These are phyloP conservation scores for Hypoxylon subgilvum DNA, from an alignment of 495 filamentous ascomycete genomes.

Conservation along the genomic window DNA sequence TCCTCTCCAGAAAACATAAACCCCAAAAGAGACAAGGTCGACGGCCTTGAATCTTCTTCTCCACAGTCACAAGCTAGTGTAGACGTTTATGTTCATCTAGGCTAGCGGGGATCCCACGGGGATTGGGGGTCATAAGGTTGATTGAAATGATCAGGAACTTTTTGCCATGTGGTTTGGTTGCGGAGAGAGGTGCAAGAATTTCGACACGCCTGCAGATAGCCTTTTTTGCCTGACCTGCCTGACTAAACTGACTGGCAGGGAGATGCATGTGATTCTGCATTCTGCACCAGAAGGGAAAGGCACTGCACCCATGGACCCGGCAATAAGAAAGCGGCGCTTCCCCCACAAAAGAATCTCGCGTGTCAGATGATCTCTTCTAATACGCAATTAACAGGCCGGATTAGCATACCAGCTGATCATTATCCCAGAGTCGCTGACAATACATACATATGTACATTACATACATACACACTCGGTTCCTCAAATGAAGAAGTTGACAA, in stretches of 20 bases:
- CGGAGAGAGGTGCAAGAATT: not conserved
- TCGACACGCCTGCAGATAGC: not conserved
- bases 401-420: constrained; percentile 27
- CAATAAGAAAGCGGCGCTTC: constrained; percentile 24
- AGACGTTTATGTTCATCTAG: constrained; percentile 19
- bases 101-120: constrained; percentile 28
- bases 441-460: not conserved
- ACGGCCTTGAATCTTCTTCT: constrained; percentile 30
- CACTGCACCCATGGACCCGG: constrained; percentile 23
- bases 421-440: constrained; percentile 1
- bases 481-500: no score
- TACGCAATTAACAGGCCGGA: constrained; percentile 7
- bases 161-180: not conserved
- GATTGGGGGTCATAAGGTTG: constrained; percentile 17
- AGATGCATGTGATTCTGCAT: constrained; percentile 31
- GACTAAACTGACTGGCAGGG: no score
- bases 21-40: constrained; percentile 16
- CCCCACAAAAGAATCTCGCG: constrained; percentile 32
- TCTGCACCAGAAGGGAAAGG: constrained; percentile 8
- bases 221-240: not conserved
- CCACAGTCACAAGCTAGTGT: constrained; percentile 40
- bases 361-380: constrained; percentile 34
- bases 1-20: not conserved
- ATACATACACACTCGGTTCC: no score
- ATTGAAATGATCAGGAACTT: constrained; percentile 15